phyloP scores from a whole-genome alignment of 768 basidiomycete species.

The Boletus insuetus region DNA sequence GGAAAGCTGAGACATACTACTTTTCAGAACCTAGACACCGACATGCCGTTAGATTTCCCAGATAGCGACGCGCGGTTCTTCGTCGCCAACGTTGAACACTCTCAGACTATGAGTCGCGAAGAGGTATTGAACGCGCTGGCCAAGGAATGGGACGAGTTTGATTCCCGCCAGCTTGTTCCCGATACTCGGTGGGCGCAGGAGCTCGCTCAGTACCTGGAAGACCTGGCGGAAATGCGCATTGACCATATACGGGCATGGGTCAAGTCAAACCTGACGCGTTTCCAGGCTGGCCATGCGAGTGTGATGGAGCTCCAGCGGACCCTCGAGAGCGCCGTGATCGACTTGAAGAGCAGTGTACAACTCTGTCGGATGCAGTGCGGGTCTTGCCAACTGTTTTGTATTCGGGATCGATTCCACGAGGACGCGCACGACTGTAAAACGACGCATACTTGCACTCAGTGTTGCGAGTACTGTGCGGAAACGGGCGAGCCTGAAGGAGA shows the following conservation, averaged over 20 bases:
- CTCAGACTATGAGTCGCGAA: conserved; percentile 12
- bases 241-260: conserved; percentile 52
- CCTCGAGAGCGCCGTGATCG: conserved; percentile 42
- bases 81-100: conserved; percentile 15
- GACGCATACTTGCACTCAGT: conserved; percentile 41
- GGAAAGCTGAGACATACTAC: neutral
- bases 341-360: conserved; percentile 46
- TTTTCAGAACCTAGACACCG: conserved; percentile 53
- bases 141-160: conserved; percentile 31
- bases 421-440: conserved; percentile 50
- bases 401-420: conserved; percentile 46
- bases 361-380: conserved; percentile 51
- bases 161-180: conserved; percentile 30
- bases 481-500: conserved; percentile 25
- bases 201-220: conserved; percentile 40
- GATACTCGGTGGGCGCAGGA: conserved; percentile 44
- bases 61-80: conserved; percentile 41
- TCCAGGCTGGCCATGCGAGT: conserved; percentile 44
- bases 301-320: conserved; percentile 43
- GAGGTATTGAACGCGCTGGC: conserved; percentile 14
- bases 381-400: conserved; percentile 48
- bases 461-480: conserved; percentile 44
- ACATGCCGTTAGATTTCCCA: conserved; percentile 34
- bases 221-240: conserved; percentile 44
- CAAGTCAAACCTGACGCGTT: conserved; percentile 45